These are phyloP conservation scores for Penicillium corylophilum DNA, from an alignment of 2,329 filamentous ascomycete genomes.

Conservation along the genomic window DNA sequence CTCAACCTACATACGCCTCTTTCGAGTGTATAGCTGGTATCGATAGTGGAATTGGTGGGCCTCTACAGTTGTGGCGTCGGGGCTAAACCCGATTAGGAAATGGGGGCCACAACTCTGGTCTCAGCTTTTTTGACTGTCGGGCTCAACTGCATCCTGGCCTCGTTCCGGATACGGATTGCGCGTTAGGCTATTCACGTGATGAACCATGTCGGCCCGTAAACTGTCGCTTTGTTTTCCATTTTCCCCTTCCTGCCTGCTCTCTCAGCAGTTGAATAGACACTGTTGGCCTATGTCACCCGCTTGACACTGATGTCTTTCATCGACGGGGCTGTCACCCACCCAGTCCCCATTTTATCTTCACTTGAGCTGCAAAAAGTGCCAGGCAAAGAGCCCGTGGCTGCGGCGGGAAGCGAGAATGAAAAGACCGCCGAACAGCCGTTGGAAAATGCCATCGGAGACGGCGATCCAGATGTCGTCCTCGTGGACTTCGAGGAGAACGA, in stretches of 20 bases:
- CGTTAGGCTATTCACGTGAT: slow-evolving; percentile 1
- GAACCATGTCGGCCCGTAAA: slow-evolving; percentile 1
- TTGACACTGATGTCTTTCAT: slow-evolving; percentile 1
- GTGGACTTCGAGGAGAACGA: slow-evolving; percentile 14
- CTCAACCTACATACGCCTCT: background rate
- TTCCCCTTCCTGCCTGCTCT: slow-evolving; percentile 1
- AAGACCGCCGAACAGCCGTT: slow-evolving; percentile 11
- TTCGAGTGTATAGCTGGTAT: too few relatives aligned
- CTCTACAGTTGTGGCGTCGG: too few relatives aligned
- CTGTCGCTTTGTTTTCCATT: background rate
- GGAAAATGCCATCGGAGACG: slow-evolving; percentile 10
- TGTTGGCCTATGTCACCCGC: background rate
- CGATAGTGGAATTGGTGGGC: too few relatives aligned
- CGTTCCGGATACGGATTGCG: background rate
- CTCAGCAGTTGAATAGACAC: slow-evolving; percentile 1
- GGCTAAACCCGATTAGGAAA: too few relatives aligned
- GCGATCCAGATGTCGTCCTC: slow-evolving; percentile 10
- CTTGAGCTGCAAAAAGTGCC: slow-evolving; percentile 1
- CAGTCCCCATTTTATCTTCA: slow-evolving; percentile 6
- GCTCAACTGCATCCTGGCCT: too few relatives aligned
- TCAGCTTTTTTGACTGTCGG: too few relatives aligned
- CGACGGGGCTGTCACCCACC: background rate
- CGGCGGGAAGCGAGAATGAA: slow-evolving; percentile 5
- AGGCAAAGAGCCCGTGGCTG: background rate
- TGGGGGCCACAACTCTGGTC: too few relatives aligned